Evolutionary conservation across 1,139 yeast genomes (phyloP), one percentile per base, ranked within the genome.

Genomic region (Blastobotrys raffinosifermentans): DNA sequence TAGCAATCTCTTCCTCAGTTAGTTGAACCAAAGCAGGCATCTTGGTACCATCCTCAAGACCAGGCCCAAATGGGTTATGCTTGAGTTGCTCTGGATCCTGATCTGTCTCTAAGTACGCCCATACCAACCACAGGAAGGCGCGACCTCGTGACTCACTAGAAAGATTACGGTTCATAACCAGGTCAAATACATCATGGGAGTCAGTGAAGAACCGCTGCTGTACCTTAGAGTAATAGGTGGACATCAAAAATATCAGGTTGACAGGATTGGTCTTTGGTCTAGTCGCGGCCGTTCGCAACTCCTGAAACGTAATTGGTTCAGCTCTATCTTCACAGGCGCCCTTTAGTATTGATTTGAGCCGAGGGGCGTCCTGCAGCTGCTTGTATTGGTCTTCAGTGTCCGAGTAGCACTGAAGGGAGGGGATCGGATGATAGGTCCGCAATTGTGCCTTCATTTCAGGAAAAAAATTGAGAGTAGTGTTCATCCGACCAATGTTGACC

Each of bases 391-490:
- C 72, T 6, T 61, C 55, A 39, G 65, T 66, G 33, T 63, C 64
- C 9, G 81, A 75, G 45, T 74, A 75, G 2, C 80, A 77, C 57
- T 91, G 97, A 37, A 91, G 67, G 4, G 89, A 77, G 1, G 98
- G 98, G 26, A 91, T 85, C 10, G 95, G 83, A 60, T 89, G 96
- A 56, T 83, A 91, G 0, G 96, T 89, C 51, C 97, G 70, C 49
- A 89, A 69, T 45, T 89, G 91, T 0, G 96, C 86, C 48, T 87
- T 80, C 97, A 89, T 89, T 56, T 87, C 96, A n/a, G 94, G 87
- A 39, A 86, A 94, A 57, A 89, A 91, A 60, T 89, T 89, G 37
- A 91, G 80, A 4, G 97, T 91, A 2, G 98, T 91, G 63, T 91
- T 91, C 78, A 91, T 79, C 47, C 97, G 69, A 3, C 97, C 97